Base-by-base conservation (phyloP, 1,284 basidiomycete genomes). In the Pyrrhoderma lamaoense region DNA sequence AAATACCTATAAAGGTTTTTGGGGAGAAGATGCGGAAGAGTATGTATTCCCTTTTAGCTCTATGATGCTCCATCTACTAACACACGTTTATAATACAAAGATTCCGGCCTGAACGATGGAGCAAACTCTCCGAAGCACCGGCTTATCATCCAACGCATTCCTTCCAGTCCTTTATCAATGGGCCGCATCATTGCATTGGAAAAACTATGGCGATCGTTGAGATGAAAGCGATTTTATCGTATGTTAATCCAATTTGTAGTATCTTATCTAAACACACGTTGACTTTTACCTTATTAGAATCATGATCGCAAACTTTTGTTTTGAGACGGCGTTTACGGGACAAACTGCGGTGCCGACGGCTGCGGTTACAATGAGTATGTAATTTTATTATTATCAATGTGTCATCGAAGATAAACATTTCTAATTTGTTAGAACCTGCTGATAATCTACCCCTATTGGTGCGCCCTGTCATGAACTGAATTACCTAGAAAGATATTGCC, bases 191-290 rank as follows among this genome's bases (percentile, higher is more conserved):
- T 22, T 57, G 56, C 54, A 57, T 57, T 35, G 58, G 58, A 21
- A 56, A 54, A 60, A 75, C 73, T 0, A 76, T 77, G 75, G 67
- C 73, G 0, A 67, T 76, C 19, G 67, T 71, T 34, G 75, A 77
- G 60, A 77, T 76, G 74, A 76, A 76, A 57, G 70, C 68, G 40
- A 67, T 72, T 11, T 51, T 71, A 16, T 64, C 67, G 73, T 74
- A 52, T 47, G 70, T 18, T 40, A 16, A 37, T 37, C 16, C 35
- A 11, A 11, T 37, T 16, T 37, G 35, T 9, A n/a, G n/a, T n/a
- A n/a, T n/a, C n/a, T n/a, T n/a, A n/a, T n/a, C n/a, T n/a, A n/a
- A n/a, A n/a, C n/a, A n/a, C n/a, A n/a, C n/a, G n/a, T n/a, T n/a
- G n/a, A n/a, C n/a, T n/a, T n/a, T n/a, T n/a, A 37, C 35, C 35